Evolutionary conservation across 2,329 filamentous ascomycete species (phyloP), one percentile per base, ranked within the genome.

Genomic region (Cladosporium sp.): DNA sequence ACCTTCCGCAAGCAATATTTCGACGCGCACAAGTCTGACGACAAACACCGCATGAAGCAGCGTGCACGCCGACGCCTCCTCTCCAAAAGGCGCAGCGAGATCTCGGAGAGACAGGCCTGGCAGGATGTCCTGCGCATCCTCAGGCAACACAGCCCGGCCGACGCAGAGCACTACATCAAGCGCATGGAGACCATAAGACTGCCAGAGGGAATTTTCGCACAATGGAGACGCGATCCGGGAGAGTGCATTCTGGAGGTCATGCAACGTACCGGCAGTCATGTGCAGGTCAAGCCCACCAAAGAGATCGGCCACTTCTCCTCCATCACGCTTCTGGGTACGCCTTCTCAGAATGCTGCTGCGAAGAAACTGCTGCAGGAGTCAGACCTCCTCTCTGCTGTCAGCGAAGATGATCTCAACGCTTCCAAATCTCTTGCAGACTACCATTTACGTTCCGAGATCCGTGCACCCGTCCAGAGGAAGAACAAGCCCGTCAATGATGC

Each of bases 201-300:
- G 36, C 72, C 73, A 3, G 49, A 64, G 3, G 69, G 68, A 8
- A 62, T 68, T 5, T 51, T 24, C 10, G 64, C 64, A 14, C 26
- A 55, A 15, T 65, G 64, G 64, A 63, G 60, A n/a, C 60, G 67
- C 8, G 68, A 67, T 60, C 64, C 66, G 2, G 65, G 65, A 15
- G 51, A 67, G 8, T 68, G 68, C 26, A 66, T 74, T n/a, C 65
- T 74, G 28, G 74, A 76, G 47, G 69, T 76, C 14, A 71, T 73
- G 73, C 72, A 71, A 34, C 71, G 72, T n/a, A 75, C 73, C 6
- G 69, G 70, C n/a, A 71, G 73, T 57, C 72, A 75, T 62, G 69
- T 73, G 10, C 72, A 75, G 47, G 59, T 71, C 1, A 24, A 65
- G 12, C 58, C 38, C 18, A 24, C 54, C 8, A 41, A 61, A 14